These are phyloP conservation scores for Amyloporia xantha DNA, from an alignment of 768 basidiomycete genomes.

Conservation along the genomic window DNA sequence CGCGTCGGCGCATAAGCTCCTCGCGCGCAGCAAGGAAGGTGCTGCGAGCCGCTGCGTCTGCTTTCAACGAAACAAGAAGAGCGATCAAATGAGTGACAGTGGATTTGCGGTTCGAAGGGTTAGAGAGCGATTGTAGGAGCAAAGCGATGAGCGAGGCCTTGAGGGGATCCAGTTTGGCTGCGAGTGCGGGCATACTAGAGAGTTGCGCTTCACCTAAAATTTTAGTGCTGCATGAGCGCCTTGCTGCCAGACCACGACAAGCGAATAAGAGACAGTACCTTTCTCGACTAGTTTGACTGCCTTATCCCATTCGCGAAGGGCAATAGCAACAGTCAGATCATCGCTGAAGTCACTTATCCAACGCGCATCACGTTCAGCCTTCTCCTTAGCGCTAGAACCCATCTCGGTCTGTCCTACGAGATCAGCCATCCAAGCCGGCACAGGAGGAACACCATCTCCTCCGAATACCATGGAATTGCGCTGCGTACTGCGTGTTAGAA, in stretches of 20 bases:
- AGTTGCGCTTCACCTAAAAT: constrained; percentile 57
- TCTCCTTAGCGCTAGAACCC: constrained; percentile 57
- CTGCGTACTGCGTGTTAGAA: constrained; percentile 16
- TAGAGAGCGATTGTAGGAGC: constrained; percentile 67
- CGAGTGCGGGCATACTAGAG: constrained; percentile 44
- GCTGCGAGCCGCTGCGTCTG: constrained; percentile 70
- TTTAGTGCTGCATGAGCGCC: not conserved
- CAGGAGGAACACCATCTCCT: constrained; percentile 38
- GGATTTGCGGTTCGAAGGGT: constrained; percentile 72
- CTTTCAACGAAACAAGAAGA: constrained; percentile 67
- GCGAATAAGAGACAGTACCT: constrained; percentile 34
- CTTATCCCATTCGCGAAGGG: constrained; percentile 81
- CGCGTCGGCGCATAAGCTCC: constrained; percentile 64
- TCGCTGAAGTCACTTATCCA: constrained; percentile 92
- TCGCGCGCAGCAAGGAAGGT: constrained; percentile 79
- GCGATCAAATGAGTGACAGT: constrained; percentile 64
- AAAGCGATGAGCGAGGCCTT: constrained; percentile 63
- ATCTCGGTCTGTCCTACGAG: constrained; percentile 47
- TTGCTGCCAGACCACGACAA: not conserved
- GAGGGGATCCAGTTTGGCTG: constrained; percentile 56
- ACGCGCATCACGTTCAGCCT: constrained; percentile 73
- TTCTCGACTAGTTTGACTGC: constrained; percentile 82
- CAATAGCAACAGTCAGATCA: constrained; percentile 85
- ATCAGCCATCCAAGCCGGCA: constrained; percentile 76
- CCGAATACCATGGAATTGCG: constrained; percentile 27